Evolutionary conservation across 345 rosid genomes (phyloP).

Genomic region (Citrus mangshanensis): DNA sequence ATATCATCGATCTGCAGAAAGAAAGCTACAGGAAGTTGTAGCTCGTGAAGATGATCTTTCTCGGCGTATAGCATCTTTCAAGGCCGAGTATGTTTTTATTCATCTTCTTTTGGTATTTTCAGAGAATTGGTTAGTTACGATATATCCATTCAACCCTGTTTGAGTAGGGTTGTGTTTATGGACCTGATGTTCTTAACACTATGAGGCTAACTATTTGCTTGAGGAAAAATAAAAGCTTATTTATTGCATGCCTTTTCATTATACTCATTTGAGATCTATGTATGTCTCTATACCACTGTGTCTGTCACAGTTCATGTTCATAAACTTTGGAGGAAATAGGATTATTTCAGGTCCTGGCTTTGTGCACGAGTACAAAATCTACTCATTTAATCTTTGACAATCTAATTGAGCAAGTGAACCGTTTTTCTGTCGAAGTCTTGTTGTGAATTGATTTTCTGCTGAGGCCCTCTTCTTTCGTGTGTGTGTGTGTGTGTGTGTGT

Average conservation of each 20-base stretch:
- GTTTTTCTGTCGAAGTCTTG: neutral
- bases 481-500: too few relatives aligned
- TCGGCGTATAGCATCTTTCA: constrained; percentile 57
- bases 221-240: neutral
- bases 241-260: neutral
- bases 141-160: neutral
- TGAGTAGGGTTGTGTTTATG: neutral
- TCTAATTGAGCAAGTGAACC: neutral
- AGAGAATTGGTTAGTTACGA: neutral
- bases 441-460: neutral
- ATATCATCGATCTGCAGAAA: constrained; percentile 69
- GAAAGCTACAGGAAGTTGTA: constrained; percentile 82
- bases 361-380: neutral
- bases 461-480: neutral
- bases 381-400: neutral
- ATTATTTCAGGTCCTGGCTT: neutral
- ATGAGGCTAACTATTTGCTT: neutral
- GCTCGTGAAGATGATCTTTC: constrained; percentile 81
- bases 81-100: constrained; percentile 62
- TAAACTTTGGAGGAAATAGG: neutral
- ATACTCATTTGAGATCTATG: neutral
- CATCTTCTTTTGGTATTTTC: constrained; percentile 2
- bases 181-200: neutral
- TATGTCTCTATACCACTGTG: neutral
- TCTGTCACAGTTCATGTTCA: neutral